Evolutionary conservation across 768 basidiomycete genomes (phyloP).

Genomic region (Lyophyllum decastes): DNA sequence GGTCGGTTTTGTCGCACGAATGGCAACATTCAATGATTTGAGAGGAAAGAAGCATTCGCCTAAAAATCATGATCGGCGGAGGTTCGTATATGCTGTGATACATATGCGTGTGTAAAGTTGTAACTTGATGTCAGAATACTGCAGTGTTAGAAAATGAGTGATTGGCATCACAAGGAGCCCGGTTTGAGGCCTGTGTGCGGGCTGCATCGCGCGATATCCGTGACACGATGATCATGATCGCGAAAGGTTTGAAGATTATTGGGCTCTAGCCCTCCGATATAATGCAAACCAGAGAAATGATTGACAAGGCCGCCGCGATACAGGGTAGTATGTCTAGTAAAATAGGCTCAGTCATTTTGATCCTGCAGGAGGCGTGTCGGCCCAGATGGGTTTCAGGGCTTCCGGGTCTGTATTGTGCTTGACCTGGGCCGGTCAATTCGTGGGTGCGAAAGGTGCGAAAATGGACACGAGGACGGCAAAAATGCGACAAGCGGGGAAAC

Average conservation of each 20-base stretch:
- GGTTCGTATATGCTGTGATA: not conserved
- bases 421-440: slow-evolving; percentile 17
- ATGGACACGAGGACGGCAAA: not conserved
- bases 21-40: not conserved
- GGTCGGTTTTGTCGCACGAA: not conserved
- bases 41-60: not conserved
- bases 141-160: not conserved
- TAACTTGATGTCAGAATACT: not conserved
- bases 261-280: not conserved
- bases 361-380: slow-evolving; percentile 23
- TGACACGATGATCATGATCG: not conserved
- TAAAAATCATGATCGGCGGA: not conserved
- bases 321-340: not conserved
- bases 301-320: not conserved
- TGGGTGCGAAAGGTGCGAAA: slow-evolving; percentile 4
- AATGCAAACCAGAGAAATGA: not conserved
- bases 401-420: slow-evolving; percentile 34
- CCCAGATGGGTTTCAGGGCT: slow-evolving; percentile 44
- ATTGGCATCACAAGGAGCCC: not conserved
- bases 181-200: not conserved
- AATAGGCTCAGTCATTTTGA: slow-evolving; percentile 23
- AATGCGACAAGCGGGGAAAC: not conserved
- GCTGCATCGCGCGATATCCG: not conserved
- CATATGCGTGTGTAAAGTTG: not conserved
- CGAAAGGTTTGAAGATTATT: not conserved